Percentiles rank a stretch among this genome's conserved stretches.
phyloP scores from a whole-genome alignment of 768 basidiomycete species.

The Tubosaeta brunneosetosa region DNA sequence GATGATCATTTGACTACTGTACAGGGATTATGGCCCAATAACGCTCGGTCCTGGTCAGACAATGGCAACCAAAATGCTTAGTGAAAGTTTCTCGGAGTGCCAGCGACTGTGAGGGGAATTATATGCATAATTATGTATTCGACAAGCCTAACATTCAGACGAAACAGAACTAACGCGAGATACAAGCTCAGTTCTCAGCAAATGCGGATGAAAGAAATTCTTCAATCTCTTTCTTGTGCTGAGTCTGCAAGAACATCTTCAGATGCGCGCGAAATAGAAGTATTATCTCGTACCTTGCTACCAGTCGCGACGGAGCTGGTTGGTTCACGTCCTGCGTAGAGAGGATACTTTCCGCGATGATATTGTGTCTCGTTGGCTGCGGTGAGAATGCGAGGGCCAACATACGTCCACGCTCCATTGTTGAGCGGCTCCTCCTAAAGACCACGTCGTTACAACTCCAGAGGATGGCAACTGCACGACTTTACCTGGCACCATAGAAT shows the following conservation, averaged over 20 bases:
- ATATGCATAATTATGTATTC: conserved; percentile 7
- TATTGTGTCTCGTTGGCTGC: conserved; percentile 87
- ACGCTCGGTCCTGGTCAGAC: too few relatives aligned
- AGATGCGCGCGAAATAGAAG: not conserved
- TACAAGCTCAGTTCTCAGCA: conserved; percentile 20
- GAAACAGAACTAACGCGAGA: not conserved
- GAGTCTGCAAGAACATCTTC: conserved; percentile 37
- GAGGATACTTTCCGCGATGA: conserved; percentile 87
- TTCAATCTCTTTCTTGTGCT: conserved; percentile 91
- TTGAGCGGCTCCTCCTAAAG: conserved; percentile 88
- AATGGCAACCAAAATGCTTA: too few relatives aligned
- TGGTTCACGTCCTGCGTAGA: conserved; percentile 89
- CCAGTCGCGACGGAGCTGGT: conserved; percentile 91
- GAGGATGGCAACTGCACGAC: not conserved
- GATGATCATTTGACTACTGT: not conserved
- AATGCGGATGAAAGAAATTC: conserved; percentile 65
- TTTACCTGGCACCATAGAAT: conserved; percentile 85
- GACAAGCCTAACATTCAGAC: not conserved
- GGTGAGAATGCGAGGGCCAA: conserved; percentile 89
- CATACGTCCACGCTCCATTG: conserved; percentile 96
- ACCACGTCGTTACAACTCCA: conserved; percentile 2
- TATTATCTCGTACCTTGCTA: conserved; percentile 59
- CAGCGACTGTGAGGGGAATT: not conserved
- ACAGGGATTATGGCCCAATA: not conserved
- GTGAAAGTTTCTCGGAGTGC: too few relatives aligned